These are phyloP conservation scores for Alternaria sp. DNA, from an alignment of 2,329 filamentous ascomycete species.

Conservation along the genomic window DNA sequence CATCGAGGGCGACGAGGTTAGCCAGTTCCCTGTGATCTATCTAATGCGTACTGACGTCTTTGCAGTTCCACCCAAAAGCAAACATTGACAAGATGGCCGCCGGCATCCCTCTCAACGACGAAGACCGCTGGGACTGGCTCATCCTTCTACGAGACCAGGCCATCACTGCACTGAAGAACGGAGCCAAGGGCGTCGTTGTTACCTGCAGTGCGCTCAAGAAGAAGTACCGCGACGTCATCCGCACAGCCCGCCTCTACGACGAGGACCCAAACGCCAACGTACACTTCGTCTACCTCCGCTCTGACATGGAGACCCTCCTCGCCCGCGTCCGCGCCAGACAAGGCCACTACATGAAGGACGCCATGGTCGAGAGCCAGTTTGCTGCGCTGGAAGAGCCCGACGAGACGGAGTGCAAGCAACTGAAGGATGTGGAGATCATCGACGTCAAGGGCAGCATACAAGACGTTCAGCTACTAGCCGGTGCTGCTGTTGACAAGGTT, in stretches of 20 bases:
- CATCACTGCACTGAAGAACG: slow-evolving; percentile 43
- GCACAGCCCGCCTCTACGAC: slow-evolving; percentile 57
- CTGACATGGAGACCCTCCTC: slow-evolving; percentile 76
- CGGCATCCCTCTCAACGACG: slow-evolving; percentile 85
- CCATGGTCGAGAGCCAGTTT: slow-evolving; percentile 95
- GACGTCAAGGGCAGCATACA: slow-evolving; percentile 52
- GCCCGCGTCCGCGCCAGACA: slow-evolving; percentile 75
- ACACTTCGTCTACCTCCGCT: slow-evolving; percentile 91
- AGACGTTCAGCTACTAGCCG: slow-evolving; percentile 51
- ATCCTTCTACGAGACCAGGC: slow-evolving; percentile 56
- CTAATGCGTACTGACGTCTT: background rate
- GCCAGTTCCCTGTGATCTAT: slow-evolving; percentile 11
- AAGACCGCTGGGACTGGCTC: slow-evolving; percentile 98
- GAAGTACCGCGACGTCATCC: slow-evolving; percentile 83
- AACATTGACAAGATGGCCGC: slow-evolving; percentile 82
- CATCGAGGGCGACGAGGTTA: slow-evolving; percentile 60
- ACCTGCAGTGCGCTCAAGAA: slow-evolving; percentile 96
- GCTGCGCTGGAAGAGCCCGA: slow-evolving; percentile 83
- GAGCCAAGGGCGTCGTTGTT: slow-evolving; percentile 74
- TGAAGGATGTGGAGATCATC: slow-evolving; percentile 54
- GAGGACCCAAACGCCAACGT: slow-evolving; percentile 58
- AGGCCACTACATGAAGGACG: slow-evolving; percentile 93
- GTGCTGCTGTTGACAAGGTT: slow-evolving; percentile 48
- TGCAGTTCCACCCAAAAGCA: slow-evolving; percentile 56
- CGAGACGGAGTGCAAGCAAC: slow-evolving; percentile 64